These are phyloP conservation scores for Phytophthora pisi DNA, from an alignment of 352 stramenopile species.

Conservation along the genomic window DNA sequence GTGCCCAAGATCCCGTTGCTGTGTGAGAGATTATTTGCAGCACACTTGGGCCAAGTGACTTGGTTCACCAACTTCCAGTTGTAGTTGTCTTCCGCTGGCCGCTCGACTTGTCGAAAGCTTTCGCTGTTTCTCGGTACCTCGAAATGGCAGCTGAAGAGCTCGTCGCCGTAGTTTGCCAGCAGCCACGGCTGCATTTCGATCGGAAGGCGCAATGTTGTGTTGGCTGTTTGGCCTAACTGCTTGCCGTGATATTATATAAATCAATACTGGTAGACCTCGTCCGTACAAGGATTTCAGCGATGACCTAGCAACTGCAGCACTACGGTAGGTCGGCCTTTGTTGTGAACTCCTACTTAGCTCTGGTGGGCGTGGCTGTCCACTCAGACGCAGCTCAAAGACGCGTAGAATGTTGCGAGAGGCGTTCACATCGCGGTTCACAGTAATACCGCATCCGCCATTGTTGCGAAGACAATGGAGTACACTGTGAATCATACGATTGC, in stretches of 20 bases:
- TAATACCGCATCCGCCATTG: background rate
- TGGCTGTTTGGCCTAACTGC: too few relatives aligned
- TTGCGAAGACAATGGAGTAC: background rate
- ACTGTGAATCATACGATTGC: background rate
- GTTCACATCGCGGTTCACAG: conserved; percentile 1
- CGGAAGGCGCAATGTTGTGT: too few relatives aligned
- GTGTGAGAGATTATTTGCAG: too few relatives aligned
- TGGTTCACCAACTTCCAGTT: conserved; percentile 7
- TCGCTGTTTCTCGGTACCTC: too few relatives aligned
- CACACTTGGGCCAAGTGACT: background rate
- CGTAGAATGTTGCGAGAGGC: background rate
- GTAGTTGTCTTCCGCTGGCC: background rate
- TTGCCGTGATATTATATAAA: too few relatives aligned
- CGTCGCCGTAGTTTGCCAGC: too few relatives aligned
- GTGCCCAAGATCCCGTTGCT: background rate
- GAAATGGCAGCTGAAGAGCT: too few relatives aligned
- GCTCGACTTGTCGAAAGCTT: background rate
- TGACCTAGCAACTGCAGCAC: background rate
- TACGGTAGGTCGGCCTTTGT: background rate
- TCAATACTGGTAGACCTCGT: background rate
- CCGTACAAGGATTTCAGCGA: background rate
- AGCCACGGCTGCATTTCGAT: too few relatives aligned
- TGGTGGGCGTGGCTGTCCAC: background rate
- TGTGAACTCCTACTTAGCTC: background rate
- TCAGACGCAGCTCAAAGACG: background rate